Percentiles rank a stretch among this genome's conserved stretches.
phyloP scores from a whole-genome alignment of 805 yeast genomes.

The Komagataella pseudopastoris region DNA sequence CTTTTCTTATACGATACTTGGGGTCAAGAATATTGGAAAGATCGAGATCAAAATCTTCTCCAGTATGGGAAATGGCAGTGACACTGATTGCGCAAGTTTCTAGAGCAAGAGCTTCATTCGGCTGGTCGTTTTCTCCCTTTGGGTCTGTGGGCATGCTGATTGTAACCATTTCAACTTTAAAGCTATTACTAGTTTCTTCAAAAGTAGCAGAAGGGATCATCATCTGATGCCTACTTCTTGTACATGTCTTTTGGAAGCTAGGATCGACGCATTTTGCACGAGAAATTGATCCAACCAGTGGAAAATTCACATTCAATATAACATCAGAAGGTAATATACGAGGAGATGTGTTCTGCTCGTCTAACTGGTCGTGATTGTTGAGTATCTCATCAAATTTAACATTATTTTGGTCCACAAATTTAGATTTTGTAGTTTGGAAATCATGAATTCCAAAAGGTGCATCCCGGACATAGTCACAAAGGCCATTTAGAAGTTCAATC shows the following conservation, averaged over 20 bases:
- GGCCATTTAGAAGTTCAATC: conserved; percentile 4
- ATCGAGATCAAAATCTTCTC: not conserved
- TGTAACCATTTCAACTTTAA: not conserved
- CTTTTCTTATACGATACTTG: not conserved
- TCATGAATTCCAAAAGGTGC: conserved; percentile 8
- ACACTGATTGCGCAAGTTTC: conserved; percentile 2
- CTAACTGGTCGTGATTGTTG: conserved; percentile 1
- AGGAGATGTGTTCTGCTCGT: conserved; percentile 1
- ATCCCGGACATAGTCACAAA: not conserved
- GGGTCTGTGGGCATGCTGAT: not conserved
- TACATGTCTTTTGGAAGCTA: conserved; percentile 28
- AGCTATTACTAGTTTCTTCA: not conserved
- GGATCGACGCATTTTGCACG: conserved; percentile 24
- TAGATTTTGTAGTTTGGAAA: conserved; percentile 8
- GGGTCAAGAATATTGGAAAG: not conserved
- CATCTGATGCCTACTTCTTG: conserved; percentile 23
- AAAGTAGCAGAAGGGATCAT: conserved; percentile 7
- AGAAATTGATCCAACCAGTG: conserved; percentile 23
- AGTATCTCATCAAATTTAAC: not conserved
- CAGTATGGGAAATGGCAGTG: conserved; percentile 2
- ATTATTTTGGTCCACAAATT: conserved; percentile 2
- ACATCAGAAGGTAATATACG: conserved; percentile 29
- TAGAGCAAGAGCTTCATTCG: not conserved
- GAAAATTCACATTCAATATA: conserved; percentile 36
- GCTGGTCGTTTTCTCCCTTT: not conserved